Evolutionary conservation across 768 basidiomycete species (phyloP), one percentile per base, ranked within the genome.

Genomic region (Rhizopogon salebrosus): DNA sequence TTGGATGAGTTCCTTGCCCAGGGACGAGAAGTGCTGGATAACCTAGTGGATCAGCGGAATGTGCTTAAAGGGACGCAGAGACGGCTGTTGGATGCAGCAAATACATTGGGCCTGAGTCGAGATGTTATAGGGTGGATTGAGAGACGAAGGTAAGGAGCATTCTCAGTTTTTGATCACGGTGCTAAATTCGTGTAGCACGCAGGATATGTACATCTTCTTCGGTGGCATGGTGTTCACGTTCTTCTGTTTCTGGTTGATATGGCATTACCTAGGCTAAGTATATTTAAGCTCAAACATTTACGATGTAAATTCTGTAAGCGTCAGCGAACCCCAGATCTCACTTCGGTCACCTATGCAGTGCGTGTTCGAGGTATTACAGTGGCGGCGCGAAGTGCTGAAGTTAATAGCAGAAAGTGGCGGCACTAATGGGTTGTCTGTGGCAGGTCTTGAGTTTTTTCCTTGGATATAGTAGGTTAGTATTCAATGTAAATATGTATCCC

Each of bases 121-220:
- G 82, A 95, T 64, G 95, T 95, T 31, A 98, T 99, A 68, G 86
- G 90, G 6, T 99, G 95, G 92, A 95, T 99, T 58, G 97, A 99
- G 65, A 80, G 85, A 57, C 77, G 97, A 69, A 97, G 92, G 94
- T 92, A 56, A 56, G 55, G 8, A 54, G 26, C 16, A 39, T 49
- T 35, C 41, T 48, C 14, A 22, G 36, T 2, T 27, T 37, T 40
- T 6, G 24, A 41, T 22, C 22, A 45, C 4, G 18, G 34, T 62
- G 35, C 66, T 63, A 34, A 41, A 34, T 48, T 41, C 18, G 49
- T 23, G 31, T 39, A 95, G 95, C 64, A 93, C 87, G 39, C 95
- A 95, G 66, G 95, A 99, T 65, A 92, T 87, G 76, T 95, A 92
- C 59, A 95, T 99, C 57, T 94, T 99, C 71, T 67, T 89, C 42